Conservation (phyloP, 108 stramenopile species). For the Skeletonema tropicum region DNA sequence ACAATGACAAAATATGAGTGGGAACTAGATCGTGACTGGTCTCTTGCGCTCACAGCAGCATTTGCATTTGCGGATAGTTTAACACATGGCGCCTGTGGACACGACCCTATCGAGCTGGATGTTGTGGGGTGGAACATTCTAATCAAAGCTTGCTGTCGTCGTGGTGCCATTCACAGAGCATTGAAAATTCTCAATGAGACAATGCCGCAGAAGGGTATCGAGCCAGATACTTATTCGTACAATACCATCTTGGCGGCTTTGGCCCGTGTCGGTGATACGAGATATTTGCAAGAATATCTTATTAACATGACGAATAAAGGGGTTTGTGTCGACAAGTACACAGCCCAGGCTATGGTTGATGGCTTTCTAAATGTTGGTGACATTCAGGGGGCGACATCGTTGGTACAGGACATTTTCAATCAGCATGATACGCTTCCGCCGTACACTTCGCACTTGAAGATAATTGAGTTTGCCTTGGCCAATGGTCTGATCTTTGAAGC, state of each 20-base stretch:
- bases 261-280: slow-evolving; percentile 61
- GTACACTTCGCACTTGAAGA: slow-evolving; percentile 86
- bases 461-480: slow-evolving; percentile 79
- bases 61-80: slow-evolving; percentile 87
- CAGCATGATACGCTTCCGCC: slow-evolving; percentile 81
- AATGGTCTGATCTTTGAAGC: slow-evolving; percentile 75
- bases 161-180: slow-evolving; percentile 85
- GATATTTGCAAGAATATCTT: slow-evolving; percentile 67
- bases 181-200: slow-evolving; percentile 74
- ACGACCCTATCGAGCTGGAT: slow-evolving; percentile 75
- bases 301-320: slow-evolving; percentile 64
- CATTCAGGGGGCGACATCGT: slow-evolving; percentile 58
- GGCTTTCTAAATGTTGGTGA: slow-evolving; percentile 81
- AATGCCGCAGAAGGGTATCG: slow-evolving; percentile 65
- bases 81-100: slow-evolving; percentile 89
- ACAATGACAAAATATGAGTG: slow-evolving; percentile 66
- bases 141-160: slow-evolving; percentile 82
- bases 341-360: slow-evolving; percentile 71
- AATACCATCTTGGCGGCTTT: slow-evolving; percentile 72
- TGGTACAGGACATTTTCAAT: slow-evolving; percentile 78
- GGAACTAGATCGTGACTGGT: slow-evolving; percentile 76
- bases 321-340: slow-evolving; percentile 62
- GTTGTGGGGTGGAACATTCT: slow-evolving; percentile 66
- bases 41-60: slow-evolving; percentile 71
- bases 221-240: slow-evolving; percentile 75